phyloP scores from a whole-genome alignment of 2,329 filamentous ascomycete species.

The Pseudogymnoascus sp. region DNA sequence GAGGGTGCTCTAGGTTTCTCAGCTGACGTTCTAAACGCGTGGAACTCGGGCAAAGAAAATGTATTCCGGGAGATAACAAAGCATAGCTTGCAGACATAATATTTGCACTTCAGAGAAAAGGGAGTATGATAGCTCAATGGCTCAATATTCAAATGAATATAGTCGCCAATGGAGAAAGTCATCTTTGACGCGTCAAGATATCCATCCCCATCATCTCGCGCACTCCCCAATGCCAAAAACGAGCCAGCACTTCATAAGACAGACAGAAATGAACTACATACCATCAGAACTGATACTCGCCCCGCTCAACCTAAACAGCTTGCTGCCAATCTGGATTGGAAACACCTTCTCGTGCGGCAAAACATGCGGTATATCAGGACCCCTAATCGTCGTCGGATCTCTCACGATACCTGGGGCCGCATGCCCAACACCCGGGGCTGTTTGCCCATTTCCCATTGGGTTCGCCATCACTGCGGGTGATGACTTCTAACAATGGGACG shows the following conservation, averaged over 20 bases:
- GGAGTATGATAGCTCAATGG: not conserved
- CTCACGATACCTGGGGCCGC: conserved; percentile 17
- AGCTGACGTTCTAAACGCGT: conserved; percentile 24
- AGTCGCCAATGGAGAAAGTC: not conserved
- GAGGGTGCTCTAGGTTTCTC: conserved; percentile 68
- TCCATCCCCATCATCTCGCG: not conserved
- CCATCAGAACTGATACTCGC: conserved; percentile 65
- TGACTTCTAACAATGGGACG: not conserved
- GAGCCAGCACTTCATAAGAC: not conserved
- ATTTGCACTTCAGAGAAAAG: not conserved
- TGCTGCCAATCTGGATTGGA: conserved; percentile 60
- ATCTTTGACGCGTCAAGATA: not conserved
- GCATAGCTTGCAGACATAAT: not conserved
- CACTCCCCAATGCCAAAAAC: not conserved
- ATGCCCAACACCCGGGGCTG: conserved; percentile 16
- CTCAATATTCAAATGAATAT: not conserved
- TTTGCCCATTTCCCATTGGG: not conserved
- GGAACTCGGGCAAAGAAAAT: not conserved
- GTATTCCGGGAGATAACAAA: not conserved
- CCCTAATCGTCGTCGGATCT: conserved; percentile 13
- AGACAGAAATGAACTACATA: conserved; percentile 32
- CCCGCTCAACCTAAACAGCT: conserved; percentile 60
- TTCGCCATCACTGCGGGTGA: not conserved
- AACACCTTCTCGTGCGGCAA: conserved; percentile 42
- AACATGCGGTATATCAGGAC: conserved; percentile 25